phyloP scores from a whole-genome alignment of 2,329 filamentous ascomycete species.

The Xylaria sp. region DNA sequence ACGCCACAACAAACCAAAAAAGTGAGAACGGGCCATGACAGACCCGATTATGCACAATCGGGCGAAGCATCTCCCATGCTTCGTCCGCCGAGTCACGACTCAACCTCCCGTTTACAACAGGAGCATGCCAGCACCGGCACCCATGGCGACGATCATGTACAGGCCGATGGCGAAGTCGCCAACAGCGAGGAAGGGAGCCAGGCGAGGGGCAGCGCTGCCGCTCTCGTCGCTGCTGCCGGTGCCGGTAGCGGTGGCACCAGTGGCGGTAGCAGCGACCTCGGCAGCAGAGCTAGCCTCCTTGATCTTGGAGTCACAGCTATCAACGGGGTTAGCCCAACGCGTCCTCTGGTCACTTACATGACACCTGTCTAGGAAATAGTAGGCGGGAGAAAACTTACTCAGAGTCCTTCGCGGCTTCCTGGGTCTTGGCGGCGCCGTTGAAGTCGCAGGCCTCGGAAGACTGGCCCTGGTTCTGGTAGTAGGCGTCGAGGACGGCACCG shows the following conservation, averaged over 20 bases:
- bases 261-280: slow-evolving; percentile 38
- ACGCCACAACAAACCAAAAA: slow-evolving; percentile 5
- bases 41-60: not conserved
- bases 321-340: slow-evolving; percentile 6
- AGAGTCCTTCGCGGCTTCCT: slow-evolving; percentile 25
- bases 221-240: slow-evolving; percentile 18
- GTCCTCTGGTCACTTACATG: no score
- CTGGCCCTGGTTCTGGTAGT: slow-evolving; percentile 55
- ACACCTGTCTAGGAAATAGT: not conserved
- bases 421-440: slow-evolving; percentile 54
- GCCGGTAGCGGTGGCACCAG: slow-evolving; percentile 23
- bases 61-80: not conserved
- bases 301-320: slow-evolving; percentile 49
- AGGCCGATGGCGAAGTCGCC: slow-evolving; percentile 53
- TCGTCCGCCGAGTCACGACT: not conserved
- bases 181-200: slow-evolving; percentile 46
- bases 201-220: slow-evolving; percentile 39
- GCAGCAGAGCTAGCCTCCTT: slow-evolving; percentile 49
- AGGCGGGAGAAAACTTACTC: slow-evolving; percentile 24
- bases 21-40: not conserved
- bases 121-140: slow-evolving; percentile 56
- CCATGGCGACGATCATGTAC: slow-evolving; percentile 56
- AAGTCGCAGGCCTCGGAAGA: slow-evolving; percentile 59
- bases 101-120: slow-evolving; percentile 48
- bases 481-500: slow-evolving; percentile 61